A percentile compares a stretch with the other conserved stretches of the same genome.
Evolutionary conservation across 352 stramenopile genomes (phyloP).

Genomic region (Globisporangium cylindrosporum): DNA sequence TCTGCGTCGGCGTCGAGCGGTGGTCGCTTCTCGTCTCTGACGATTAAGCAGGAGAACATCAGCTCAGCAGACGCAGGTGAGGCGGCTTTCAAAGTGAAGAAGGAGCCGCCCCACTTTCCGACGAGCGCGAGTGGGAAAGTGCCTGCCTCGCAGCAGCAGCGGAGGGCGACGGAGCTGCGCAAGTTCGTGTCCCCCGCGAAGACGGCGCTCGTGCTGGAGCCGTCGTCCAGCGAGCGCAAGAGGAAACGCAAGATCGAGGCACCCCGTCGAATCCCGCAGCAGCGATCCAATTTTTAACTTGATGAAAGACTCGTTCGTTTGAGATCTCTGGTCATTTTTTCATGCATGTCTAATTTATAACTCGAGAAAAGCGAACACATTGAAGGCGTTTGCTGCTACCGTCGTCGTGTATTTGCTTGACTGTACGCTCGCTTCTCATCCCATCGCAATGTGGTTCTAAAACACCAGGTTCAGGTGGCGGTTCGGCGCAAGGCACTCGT

Average conservation of each 20-base stretch:
- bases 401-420: conserved; percentile 3
- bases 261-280: conserved; percentile 49
- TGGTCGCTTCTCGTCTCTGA: background rate
- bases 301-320: background rate
- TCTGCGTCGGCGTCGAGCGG: background rate
- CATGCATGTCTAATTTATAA: conserved; percentile 4
- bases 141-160: conserved; percentile 5
- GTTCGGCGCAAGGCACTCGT: conserved; percentile 76
- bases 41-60: conserved; percentile 2
- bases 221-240: conserved; percentile 36
- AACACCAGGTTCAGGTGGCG: conserved; percentile 62
- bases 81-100: conserved; percentile 13
- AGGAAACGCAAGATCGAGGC: conserved; percentile 49
- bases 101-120: background rate
- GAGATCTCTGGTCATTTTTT: background rate
- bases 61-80: background rate
- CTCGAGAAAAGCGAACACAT: background rate
- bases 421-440: background rate
- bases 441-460: conserved; percentile 17
- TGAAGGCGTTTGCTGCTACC: background rate
- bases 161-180: conserved; percentile 19
- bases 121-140: background rate
- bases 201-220: conserved; percentile 12
- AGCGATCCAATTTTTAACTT: conserved; percentile 10
- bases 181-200: conserved; percentile 12